phyloP scores from a whole-genome alignment of 768 basidiomycete genomes.

The Boletus sensibilis region DNA sequence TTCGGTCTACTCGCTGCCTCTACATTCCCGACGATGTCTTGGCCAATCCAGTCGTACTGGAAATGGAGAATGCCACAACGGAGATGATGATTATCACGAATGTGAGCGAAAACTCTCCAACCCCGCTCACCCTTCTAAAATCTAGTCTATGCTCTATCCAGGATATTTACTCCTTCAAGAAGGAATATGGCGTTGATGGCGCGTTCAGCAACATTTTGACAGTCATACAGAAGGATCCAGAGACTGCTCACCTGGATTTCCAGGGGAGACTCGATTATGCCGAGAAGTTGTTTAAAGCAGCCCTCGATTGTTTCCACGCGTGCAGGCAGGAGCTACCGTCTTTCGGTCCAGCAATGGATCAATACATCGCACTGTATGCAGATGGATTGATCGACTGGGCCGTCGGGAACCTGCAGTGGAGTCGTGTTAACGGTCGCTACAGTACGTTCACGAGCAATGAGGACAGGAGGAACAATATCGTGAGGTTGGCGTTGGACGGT shows the following conservation, averaged over 20 bases:
- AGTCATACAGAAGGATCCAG: constrained; percentile 7
- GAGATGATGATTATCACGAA: constrained; percentile 13
- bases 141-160: neutral
- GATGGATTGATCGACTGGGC: constrained; percentile 11
- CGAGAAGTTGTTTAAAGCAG: constrained; percentile 5
- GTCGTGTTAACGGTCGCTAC: constrained; percentile 7
- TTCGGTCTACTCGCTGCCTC: neutral
- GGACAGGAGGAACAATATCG: constrained; percentile 6
- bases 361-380: constrained; percentile 1
- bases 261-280: constrained; percentile 10
- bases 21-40: constrained; percentile 13
- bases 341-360: constrained; percentile 3
- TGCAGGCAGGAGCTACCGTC: constrained; percentile 5
- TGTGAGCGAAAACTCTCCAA: constrained; percentile 1
- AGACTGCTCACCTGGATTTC: constrained; percentile 11
- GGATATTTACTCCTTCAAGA: constrained; percentile 20
- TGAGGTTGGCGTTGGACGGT: neutral
- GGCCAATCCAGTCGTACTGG: constrained; percentile 3
- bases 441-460: constrained; percentile 7
- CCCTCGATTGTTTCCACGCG: constrained; percentile 3
- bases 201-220: constrained; percentile 10
- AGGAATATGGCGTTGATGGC: constrained; percentile 10
- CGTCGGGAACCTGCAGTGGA: constrained; percentile 10
- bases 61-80: constrained; percentile 9
- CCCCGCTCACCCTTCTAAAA: neutral